These are phyloP conservation scores for Penicillium oxalicum DNA, from an alignment of 2,329 filamentous ascomycete species.

Conservation along the genomic window DNA sequence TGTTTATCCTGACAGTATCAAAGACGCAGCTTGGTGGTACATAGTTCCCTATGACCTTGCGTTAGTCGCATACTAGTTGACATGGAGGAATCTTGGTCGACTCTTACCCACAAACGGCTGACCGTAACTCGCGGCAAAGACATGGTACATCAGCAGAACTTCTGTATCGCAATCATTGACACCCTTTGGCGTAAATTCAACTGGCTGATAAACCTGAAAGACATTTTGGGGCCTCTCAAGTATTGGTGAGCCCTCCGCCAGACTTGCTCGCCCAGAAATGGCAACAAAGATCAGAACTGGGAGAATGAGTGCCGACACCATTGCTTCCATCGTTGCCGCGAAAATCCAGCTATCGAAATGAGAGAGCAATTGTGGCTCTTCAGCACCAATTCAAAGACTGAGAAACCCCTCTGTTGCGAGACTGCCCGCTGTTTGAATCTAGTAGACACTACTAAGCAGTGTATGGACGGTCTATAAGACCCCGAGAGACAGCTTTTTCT, in stretches of 20 bases:
- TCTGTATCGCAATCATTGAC: slow-evolving; percentile 21
- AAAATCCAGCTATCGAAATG: too few species aligned
- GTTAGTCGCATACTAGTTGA: not conserved
- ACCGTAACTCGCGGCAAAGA: slow-evolving; percentile 69
- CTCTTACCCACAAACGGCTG: slow-evolving; percentile 62
- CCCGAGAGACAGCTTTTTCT: too few species aligned
- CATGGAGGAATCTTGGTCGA: not conserved
- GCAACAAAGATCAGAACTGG: not conserved
- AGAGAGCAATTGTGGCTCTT: too few species aligned
- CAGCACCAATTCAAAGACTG: too few species aligned
- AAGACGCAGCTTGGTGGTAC: slow-evolving; percentile 63
- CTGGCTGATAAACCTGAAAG: slow-evolving; percentile 64
- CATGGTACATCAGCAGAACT: slow-evolving; percentile 61
- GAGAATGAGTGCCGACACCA: not conserved
- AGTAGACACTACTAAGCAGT: too few species aligned
- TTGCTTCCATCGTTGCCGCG: too few species aligned
- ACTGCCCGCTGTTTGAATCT: too few species aligned
- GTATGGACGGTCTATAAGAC: too few species aligned
- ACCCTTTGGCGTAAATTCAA: slow-evolving; percentile 44
- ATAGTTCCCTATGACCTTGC: slow-evolving; percentile 49
- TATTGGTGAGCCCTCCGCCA: not conserved
- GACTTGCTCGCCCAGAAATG: not conserved
- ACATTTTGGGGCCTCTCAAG: slow-evolving; percentile 47
- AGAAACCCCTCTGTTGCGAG: too few species aligned
- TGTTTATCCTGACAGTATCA: slow-evolving; percentile 68